Evolutionary conservation across 495 filamentous ascomycete species (phyloP), one percentile per base, ranked within the genome.

Genomic region (Astrothelium subdiscretum): DNA sequence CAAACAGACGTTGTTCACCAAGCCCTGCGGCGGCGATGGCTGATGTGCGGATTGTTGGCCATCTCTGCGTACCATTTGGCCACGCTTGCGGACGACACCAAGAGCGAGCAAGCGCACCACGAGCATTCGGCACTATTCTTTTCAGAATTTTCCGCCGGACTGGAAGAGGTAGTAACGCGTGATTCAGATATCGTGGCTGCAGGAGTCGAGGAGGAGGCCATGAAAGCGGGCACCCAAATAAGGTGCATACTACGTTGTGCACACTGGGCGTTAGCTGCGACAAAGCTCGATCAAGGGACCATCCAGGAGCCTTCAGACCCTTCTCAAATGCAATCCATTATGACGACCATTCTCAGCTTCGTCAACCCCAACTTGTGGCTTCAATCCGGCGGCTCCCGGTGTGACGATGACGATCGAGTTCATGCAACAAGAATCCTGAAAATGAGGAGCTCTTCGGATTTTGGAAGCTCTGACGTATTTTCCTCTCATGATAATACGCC

Each of bases 21-120:
- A 65, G 74, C 66, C 12, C 64, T 69, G 66, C 65, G 52, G 12
- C 69, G 58, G 35, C 66, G 35, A 38, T 72, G 67, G 62, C 62
- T 69, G 48, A 71, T 68, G 67, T 69, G 35, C 65, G 73, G 68
- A 63, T 52, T 70, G 38, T 68, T 71, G 61, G 71, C 68, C 62
- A 72, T 71, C 58, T 70, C 72, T 20, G 70, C 74, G 15, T 61
- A 42, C 51, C 64, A 74, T 57, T 43, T 72, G 24, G 65, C 67
- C 13, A 58, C 60, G 13, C 57, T 65, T 48, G 58, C 58, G n/a
- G 60, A 65, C 57, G 68, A 68, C 40, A 13, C 1, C 1, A 65
- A 15, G 0, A 57, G 31, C 3, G 62, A 66, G 42, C 35, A 38
- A 38, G 15, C 8, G 8, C 35, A 38, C 35, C 35, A 15, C 15